phyloP scores from a whole-genome alignment of 2,329 filamentous ascomycete species.

The Sclerotinia spermophila region DNA sequence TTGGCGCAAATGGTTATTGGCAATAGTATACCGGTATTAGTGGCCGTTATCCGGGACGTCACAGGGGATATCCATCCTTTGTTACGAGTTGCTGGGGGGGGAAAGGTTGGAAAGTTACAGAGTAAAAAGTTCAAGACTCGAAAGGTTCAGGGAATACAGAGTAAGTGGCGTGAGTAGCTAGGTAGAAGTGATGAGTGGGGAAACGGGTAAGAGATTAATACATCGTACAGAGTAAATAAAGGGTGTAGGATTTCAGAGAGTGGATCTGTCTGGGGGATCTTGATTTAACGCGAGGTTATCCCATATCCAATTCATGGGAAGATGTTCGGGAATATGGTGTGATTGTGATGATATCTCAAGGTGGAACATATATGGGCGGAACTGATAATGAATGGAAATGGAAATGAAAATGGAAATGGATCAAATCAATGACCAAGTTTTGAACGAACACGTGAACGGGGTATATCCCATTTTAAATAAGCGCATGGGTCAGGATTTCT shows the following conservation, averaged over 20 bases:
- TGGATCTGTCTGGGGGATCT: background rate
- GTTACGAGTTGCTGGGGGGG: background rate
- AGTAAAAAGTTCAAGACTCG: background rate
- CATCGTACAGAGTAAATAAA: too few relatives aligned
- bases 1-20: background rate
- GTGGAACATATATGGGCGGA: too few relatives aligned
- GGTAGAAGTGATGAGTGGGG: too few relatives aligned
- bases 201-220: too few relatives aligned
- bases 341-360: background rate
- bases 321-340: background rate
- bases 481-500: background rate
- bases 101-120: background rate
- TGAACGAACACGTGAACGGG: too few relatives aligned
- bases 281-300: background rate
- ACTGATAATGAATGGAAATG: too few relatives aligned
- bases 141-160: background rate
- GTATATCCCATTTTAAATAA: conserved; percentile 2
- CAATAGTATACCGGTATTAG: background rate
- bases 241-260: background rate
- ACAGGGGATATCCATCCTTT: background rate
- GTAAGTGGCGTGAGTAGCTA: background rate
- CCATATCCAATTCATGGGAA: background rate
- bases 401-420: background rate
- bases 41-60: background rate
- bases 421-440: background rate